Base-by-base conservation (phyloP, 345 rosid genomes). In the Brassica nigra region DNA sequence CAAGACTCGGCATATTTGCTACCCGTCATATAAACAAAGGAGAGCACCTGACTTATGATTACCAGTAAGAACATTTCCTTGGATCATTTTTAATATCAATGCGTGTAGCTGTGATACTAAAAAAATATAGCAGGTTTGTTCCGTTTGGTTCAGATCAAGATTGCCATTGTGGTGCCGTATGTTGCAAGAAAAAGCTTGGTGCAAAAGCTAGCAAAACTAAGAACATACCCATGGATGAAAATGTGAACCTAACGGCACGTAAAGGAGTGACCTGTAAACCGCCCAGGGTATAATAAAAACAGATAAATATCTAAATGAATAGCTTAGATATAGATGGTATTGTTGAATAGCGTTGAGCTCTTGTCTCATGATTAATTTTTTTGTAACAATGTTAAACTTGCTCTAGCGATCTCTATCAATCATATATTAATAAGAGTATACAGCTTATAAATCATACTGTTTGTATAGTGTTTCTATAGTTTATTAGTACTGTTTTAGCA, bases 61-160 rank as follows among this genome's bases (percentile, higher is more conserved):
- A 95, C 80, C 93, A 90, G 99, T 95, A 90, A 66, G 97, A 70
- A 16, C 77, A 47, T 78, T 83, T 83, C 34, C 52, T 23, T 77
- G 27, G 14, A 14, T 47, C 34, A 14, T 8, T 62, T 23, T 5
- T 49, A 49, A 30, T 67, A 28, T 0, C 18, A 54, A 49, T 52
- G 10, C 4, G 14, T 54, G 27, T 1, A 37, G 33, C 2, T 74
- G 37, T 82, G 81, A 78, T 31, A 82, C 91, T 89, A 84, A 91
- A 80, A 79, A 76, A 80, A 52, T 81, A 79, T 86, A 77, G 92
- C 95, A 96, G 98, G 88, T 93, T 93, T 90, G 97, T 89, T 70
- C 97, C 90, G 86, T 96, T 89, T 90, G 99, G 99, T 83, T 92
- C 92, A 83, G 98, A 93, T 86, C 95, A 96, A 86, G 95, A 86